phyloP scores from a whole-genome alignment of 2,329 filamentous ascomycete species.

The Xylaria digitata region DNA sequence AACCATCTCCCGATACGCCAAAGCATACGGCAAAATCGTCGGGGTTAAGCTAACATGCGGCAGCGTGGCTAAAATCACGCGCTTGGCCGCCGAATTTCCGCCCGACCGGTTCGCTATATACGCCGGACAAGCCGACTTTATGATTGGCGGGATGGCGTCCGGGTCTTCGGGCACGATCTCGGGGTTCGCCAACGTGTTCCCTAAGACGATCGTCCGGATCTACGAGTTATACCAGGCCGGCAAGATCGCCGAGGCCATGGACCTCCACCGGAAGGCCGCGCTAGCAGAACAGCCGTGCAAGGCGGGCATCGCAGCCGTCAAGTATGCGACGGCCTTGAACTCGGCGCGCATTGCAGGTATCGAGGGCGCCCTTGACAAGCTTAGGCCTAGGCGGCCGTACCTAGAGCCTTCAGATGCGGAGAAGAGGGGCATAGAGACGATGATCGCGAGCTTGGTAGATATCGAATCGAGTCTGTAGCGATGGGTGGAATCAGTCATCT shows the following conservation, averaged over 20 bases:
- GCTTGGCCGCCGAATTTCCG: slow-evolving; percentile 62
- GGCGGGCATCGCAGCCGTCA: slow-evolving; percentile 72
- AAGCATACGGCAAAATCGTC: slow-evolving; percentile 64
- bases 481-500: neutral
- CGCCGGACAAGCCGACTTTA: slow-evolving; percentile 78
- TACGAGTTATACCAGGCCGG: slow-evolving; percentile 70
- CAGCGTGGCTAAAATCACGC: slow-evolving; percentile 68
- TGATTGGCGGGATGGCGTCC: slow-evolving; percentile 68
- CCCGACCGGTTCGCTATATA: slow-evolving; percentile 72
- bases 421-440: slow-evolving; percentile 52
- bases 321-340: slow-evolving; percentile 72
- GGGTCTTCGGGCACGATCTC: slow-evolving; percentile 71
- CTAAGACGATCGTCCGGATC: slow-evolving; percentile 66
- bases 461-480: slow-evolving; percentile 6
- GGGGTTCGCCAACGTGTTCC: slow-evolving; percentile 71
- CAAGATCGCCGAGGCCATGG: slow-evolving; percentile 66
- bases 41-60: slow-evolving; percentile 74
- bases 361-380: slow-evolving; percentile 65
- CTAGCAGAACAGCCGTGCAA: slow-evolving; percentile 74
- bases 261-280: slow-evolving; percentile 69
- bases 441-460: slow-evolving; percentile 4
- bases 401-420: slow-evolving; percentile 56
- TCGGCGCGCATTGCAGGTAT: slow-evolving; percentile 70
- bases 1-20: slow-evolving; percentile 65
- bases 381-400: slow-evolving; percentile 72